phyloP scores from a whole-genome alignment of 2,329 filamentous ascomycete species.

The Fusarium denticulatum region DNA sequence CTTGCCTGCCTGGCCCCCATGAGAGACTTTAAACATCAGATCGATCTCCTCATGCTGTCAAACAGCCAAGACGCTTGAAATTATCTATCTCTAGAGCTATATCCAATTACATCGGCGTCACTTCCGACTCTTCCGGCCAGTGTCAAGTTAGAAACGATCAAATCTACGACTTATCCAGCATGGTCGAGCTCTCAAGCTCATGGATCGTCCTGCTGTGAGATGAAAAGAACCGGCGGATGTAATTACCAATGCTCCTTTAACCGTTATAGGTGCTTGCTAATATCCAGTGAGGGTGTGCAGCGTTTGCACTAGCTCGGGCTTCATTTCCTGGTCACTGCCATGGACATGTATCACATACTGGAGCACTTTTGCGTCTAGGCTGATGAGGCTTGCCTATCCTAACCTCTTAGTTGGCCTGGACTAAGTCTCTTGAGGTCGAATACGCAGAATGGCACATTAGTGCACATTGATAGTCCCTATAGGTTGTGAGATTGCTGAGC shows the following conservation, averaged over 20 bases:
- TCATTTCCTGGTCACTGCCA: neutral
- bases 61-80: neutral
- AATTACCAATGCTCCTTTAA: neutral
- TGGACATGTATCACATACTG: neutral
- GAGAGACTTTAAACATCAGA: neutral
- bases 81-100: neutral
- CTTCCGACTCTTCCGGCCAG: constrained; percentile 27
- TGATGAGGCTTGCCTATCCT: neutral
- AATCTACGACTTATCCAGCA: neutral
- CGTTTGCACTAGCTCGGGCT: neutral
- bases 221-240: neutral
- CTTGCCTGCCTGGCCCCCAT: neutral
- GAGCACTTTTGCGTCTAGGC: neutral
- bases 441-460: neutral
- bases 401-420: neutral
- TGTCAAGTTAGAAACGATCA: neutral
- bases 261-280: constrained; percentile 4
- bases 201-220: neutral
- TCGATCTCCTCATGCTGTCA: neutral
- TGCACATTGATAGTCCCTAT: neutral
- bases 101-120: constrained; percentile 9
- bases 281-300: constrained; percentile 15
- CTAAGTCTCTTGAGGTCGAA: neutral
- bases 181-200: neutral
- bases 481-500: neutral